Conservation (phyloP, 441 rosid genomes). For the Cnidoscolus chayamansa region DNA sequence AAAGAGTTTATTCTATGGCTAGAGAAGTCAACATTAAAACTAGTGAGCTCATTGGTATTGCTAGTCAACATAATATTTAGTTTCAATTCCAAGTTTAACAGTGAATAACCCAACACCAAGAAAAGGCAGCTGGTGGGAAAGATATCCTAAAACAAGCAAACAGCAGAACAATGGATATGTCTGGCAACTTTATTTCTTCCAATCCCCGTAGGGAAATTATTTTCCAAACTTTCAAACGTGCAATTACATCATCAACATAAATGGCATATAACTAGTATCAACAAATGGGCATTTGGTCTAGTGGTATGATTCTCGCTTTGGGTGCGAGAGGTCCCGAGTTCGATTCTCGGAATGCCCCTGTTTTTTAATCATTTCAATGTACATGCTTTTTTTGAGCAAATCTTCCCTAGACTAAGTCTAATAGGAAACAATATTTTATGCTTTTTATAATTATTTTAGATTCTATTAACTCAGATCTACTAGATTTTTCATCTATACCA, state of each 20-base stretch:
- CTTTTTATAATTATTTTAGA: no score
- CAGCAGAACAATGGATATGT: not conserved
- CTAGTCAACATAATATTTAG: not conserved
- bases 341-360: slow-evolving; percentile 85
- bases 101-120: not conserved
- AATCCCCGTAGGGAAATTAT: not conserved
- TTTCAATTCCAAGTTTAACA: not conserved
- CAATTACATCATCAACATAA: not conserved
- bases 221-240: not conserved
- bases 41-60: not conserved
- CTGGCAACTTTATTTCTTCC: not conserved
- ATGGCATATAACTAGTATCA: not conserved
- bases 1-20: no score
- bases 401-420: slow-evolving; percentile 75
- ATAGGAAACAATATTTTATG: slow-evolving; percentile 24
- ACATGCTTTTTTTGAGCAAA: no score
- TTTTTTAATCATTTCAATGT: no score
- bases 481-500: not conserved
- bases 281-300: slow-evolving; percentile 62
- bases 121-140: not conserved
- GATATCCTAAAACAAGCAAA: not conserved
- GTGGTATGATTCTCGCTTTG: slow-evolving; percentile 92
- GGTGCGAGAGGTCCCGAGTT: slow-evolving; percentile 93
- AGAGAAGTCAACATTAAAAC: no score
- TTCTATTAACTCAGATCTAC: slow-evolving; percentile 36